Percentiles rank a stretch among this genome's conserved stretches.
Conservation (phyloP, 169 alveolate genomes). For the Plasmodium adleri region DNA sequence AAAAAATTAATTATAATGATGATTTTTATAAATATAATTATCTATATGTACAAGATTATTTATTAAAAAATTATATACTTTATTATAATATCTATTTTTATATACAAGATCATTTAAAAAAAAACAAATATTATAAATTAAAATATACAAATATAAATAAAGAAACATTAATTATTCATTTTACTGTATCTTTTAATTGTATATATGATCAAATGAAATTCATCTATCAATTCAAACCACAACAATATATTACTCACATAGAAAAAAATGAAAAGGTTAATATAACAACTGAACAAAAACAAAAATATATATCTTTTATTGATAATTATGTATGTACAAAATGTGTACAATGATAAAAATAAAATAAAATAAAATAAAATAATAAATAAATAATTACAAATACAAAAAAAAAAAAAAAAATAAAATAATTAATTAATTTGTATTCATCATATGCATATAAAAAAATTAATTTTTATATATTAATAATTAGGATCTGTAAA, state of each 20-base stretch:
- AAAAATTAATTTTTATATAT: no score
- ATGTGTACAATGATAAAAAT: slow-evolving; percentile 5
- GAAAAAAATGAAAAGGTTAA: slow-evolving; percentile 15
- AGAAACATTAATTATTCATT: slow-evolving; percentile 57
- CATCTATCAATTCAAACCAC: slow-evolving; percentile 27
- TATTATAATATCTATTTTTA: slow-evolving; percentile 71
- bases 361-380: neutral
- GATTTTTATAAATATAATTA: slow-evolving; percentile 75
- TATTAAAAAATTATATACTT: slow-evolving; percentile 73
- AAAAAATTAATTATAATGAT: slow-evolving; percentile 65
- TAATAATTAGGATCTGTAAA: no score
- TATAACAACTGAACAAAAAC: slow-evolving; percentile 10
- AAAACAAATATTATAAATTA: slow-evolving; percentile 48
- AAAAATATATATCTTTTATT: slow-evolving; percentile 56
- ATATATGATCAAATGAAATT: slow-evolving; percentile 18
- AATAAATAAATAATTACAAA: no score
- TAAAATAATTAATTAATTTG: no score
- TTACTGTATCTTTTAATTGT: slow-evolving; percentile 70
- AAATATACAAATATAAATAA: slow-evolving; percentile 72
- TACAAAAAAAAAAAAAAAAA: no score
- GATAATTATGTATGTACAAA: slow-evolving; percentile 37
- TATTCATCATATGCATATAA: no score
- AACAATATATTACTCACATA: slow-evolving; percentile 56
- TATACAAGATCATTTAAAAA: slow-evolving; percentile 60
- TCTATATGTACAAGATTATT: slow-evolving; percentile 49